Base-by-base conservation (phyloP, 73 alveolate genomes). In the Paramecium sonneborni region DNA sequence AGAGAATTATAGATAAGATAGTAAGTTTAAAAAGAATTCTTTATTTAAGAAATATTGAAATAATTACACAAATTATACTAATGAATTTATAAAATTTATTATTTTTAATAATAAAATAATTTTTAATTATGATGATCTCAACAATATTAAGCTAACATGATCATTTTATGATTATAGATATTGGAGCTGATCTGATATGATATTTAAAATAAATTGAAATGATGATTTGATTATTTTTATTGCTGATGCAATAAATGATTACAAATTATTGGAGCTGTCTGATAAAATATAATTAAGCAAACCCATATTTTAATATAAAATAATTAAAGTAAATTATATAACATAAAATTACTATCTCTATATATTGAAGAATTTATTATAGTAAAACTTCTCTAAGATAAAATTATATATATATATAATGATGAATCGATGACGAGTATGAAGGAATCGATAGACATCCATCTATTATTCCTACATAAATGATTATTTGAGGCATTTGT, bases 401-500 rank as follows among this genome's bases (percentile, higher is more conserved):
- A 11, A 62, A 28, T 20, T 58, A 7, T 24, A 14, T 28, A 62
- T 62, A 62, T 62, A 62, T 48, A 48, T 48, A 5, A 26, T 62
- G 84, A 62, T 62, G 84, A 62, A 32, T 11, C 84, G 84, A 62
- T 62, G 84, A 72, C 86, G 86, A 72, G 86, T 72, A 72, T 72
- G 86, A 72, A 20, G 44, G 86, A 62, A 62, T 62, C 34, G 68
- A 32, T 72, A 35, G 57, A 72, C 57, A 72, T 72, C 57, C 57
- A 72, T 72, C 55, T 35, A 72, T 72, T 21, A 6, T 72, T 32
- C 86, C 44, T 41, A 30, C 57, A 32, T 35, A 10, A 20, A 34
- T 72, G 86, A 72, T 72, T 72, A 38, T 72, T 35, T 72, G 86
- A 72, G 86, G 86, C 86, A 72, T 72, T 72, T 72, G 86, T 72